Base-by-base conservation (phyloP, 2,329 filamentous ascomycete genomes). In the Ophioceras dolichostomum region DNA sequence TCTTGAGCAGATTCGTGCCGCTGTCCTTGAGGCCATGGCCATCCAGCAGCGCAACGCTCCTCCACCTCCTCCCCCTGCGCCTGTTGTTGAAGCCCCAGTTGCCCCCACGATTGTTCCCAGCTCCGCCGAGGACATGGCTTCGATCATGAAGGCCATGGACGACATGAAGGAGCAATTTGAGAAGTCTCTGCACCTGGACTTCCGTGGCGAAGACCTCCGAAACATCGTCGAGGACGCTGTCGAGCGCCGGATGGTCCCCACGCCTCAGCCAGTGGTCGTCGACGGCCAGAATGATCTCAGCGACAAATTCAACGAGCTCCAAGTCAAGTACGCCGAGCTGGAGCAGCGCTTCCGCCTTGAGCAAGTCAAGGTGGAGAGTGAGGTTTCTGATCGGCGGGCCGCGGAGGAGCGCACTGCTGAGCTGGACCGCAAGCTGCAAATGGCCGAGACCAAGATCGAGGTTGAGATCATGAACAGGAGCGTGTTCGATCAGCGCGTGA, bases 1-100 rank as follows among this genome's bases (percentile, higher is more conserved):
- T 48, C 58, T 88, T 49, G 87, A 95, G 40, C 86, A 89, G 55
- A 85, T 98, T 45, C 80, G 79, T 38, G 64, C 66, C 18, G 74
- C 76, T 31, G 70, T 89, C 19, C 61, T 79, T 38, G 89, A 96
- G 46, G 86, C 83, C 21, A 61, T 95, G 29, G 67, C 68, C 17
- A 53, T 64, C 9, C 73, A 79, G 39, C 67, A 74, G 36, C 63
- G 55, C 34, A 60, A 28, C 52, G 41, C 53, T 12, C 34, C 53
- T 13, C 49, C 53, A 8, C 47, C 55, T 10, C 40, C 49, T 17
- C 37, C 47, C 8, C n/a, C n/a, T n/a, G n/a, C n/a, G n/a, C n/a
- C n/a, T n/a, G n/a, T n/a, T n/a, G n/a, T n/a, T n/a, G n/a, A n/a
- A n/a, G n/a, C n/a, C n/a, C n/a, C n/a, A n/a, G 43, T 51, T 6